Percentiles rank a stretch among this genome's conserved stretches.
phyloP scores from a whole-genome alignment of 768 basidiomycete species.

The Pulveroboletus sp. region DNA sequence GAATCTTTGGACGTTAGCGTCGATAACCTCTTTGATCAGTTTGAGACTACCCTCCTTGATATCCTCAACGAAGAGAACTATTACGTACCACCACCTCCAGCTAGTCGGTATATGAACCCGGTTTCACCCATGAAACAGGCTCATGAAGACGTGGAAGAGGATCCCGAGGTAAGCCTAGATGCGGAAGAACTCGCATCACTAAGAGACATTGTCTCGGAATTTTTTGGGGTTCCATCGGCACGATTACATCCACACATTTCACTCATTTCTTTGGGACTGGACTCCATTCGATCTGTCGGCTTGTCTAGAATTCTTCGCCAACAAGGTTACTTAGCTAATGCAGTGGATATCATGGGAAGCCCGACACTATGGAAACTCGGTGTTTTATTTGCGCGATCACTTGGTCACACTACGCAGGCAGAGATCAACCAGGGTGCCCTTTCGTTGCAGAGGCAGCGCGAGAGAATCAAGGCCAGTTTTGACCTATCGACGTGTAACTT shows the following conservation, averaged over 20 bases:
- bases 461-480: conserved; percentile 17
- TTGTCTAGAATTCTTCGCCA: conserved; percentile 33
- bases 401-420: background rate
- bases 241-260: conserved; percentile 24
- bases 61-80: conserved; percentile 10
- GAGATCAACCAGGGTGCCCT: conserved; percentile 10
- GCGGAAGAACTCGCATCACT: conserved; percentile 7
- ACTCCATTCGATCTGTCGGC: conserved; percentile 45
- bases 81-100: background rate
- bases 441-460: conserved; percentile 8
- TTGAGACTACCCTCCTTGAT: conserved; percentile 23
- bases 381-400: conserved; percentile 12
- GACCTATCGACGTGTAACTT: conserved; percentile 16
- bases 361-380: conserved; percentile 14
- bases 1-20: conserved; percentile 17
- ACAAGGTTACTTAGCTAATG: conserved; percentile 31
- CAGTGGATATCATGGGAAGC: conserved; percentile 36
- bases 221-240: conserved; percentile 14
- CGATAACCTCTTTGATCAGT: conserved; percentile 17
- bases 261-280: conserved; percentile 42
- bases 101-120: background rate
- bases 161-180: background rate
- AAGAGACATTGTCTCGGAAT: conserved; percentile 15
- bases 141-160: background rate
- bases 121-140: background rate